These are phyloP conservation scores for Ustilago trichophora DNA, from an alignment of 1,284 basidiomycete genomes.

Conservation along the genomic window DNA sequence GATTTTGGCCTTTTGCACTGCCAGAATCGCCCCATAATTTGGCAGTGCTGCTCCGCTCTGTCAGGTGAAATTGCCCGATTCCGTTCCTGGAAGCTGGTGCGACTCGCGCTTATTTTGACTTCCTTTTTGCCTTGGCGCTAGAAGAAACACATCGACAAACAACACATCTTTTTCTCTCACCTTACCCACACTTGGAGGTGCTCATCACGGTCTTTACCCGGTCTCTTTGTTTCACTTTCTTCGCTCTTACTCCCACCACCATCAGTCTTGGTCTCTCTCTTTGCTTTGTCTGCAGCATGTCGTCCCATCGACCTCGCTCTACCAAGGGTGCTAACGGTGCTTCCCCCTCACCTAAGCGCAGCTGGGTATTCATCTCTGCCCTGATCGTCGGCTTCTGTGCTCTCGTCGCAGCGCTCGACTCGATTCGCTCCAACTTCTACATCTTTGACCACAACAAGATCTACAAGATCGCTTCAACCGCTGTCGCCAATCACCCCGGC, in stretches of 20 bases:
- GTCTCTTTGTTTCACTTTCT: neutral
- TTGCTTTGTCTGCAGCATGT: neutral
- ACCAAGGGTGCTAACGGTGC: conserved; percentile 9
- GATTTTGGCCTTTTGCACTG: conserved; percentile 16
- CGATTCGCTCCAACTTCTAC: conserved; percentile 51
- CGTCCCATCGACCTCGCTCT: conserved; percentile 31
- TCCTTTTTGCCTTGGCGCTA: too few species aligned
- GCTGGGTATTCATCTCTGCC: conserved; percentile 24
- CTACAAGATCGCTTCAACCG: conserved; percentile 48
- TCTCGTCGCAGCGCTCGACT: conserved; percentile 32
- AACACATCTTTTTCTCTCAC: neutral
- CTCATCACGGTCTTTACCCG: conserved; percentile 24
- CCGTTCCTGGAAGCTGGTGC: too few species aligned
- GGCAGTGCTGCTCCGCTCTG: too few species aligned
- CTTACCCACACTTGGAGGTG: neutral
- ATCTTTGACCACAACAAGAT: conserved; percentile 60
- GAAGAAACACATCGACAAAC: too few species aligned
- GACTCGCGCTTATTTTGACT: too few species aligned
- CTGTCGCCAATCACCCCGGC: conserved; percentile 51
- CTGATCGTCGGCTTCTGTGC: conserved; percentile 33
- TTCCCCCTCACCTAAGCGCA: conserved; percentile 13
- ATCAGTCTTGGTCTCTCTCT: neutral
- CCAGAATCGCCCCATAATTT: too few species aligned
- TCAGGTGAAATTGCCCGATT: too few species aligned
- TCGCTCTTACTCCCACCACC: too few species aligned